phyloP scores from a whole-genome alignment of 2,329 filamentous ascomycete species.

The Alternaria novae-zelandiae region DNA sequence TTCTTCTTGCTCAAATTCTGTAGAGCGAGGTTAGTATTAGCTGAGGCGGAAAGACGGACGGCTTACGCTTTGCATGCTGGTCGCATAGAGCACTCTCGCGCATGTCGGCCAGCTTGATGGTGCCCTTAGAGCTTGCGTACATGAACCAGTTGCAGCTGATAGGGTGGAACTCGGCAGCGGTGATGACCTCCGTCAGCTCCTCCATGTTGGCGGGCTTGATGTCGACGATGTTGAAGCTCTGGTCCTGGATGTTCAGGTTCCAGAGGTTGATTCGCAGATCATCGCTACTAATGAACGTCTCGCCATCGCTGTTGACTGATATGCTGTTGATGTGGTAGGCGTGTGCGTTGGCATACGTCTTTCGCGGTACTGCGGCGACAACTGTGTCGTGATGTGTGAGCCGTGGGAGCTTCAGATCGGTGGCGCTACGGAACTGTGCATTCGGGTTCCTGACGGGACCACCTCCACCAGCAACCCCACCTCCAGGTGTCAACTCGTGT shows the following conservation, averaged over 20 bases:
- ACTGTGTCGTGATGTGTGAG: conserved; percentile 98
- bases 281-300: conserved; percentile 99
- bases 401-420: conserved; percentile 89
- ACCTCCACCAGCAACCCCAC: conserved; percentile 73
- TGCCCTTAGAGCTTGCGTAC: conserved; percentile 99
- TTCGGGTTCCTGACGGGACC: conserved; percentile 77
- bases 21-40: conserved; percentile 9
- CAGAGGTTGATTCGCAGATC: conserved; percentile 97
- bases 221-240: conserved; percentile 99
- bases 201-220: conserved; percentile 99
- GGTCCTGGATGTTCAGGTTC: conserved; percentile 99
- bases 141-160: conserved; percentile 99
- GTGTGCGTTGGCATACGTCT: conserved; percentile 97
- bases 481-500: conserved; percentile 83
- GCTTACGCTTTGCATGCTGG: conserved; percentile 90
- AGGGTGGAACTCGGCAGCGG: conserved; percentile 96
- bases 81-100: conserved; percentile 95
- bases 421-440: conserved; percentile 77
- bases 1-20: conserved; percentile 99
- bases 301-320: conserved; percentile 99
- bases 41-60: neutral
- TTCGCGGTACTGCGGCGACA: conserved; percentile 91
- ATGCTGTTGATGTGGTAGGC: conserved; percentile 99
- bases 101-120: conserved; percentile 99
- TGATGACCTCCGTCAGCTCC: conserved; percentile 98